Evolutionary conservation across 352 stramenopile genomes (phyloP), one percentile per base, ranked within the genome.

Genomic region (Phytopythium boreale): DNA sequence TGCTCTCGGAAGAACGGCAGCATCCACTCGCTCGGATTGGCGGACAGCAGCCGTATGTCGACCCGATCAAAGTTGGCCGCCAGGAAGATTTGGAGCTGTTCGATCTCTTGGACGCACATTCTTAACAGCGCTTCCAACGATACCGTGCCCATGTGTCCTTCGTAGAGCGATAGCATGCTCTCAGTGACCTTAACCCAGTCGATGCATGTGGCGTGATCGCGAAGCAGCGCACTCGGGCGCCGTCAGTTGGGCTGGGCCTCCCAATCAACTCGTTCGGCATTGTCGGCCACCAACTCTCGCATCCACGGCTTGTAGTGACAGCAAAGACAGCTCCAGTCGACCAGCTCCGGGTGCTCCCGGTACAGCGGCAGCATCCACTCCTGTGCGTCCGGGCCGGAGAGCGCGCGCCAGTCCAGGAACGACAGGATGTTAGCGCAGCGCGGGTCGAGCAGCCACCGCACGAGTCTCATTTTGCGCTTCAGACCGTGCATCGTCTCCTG

Each of bases 361-460:
- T 17, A 37, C 5, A 56, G 26, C 24, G 24, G 24, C 49, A 36
- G 26, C 24, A 56, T 34, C 26, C 49, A 56, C 24, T 29, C 14
- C 12, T 15, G 7, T 0, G 49, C 20, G 44, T 22, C 11, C 22
- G 4, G 1, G 2, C 26, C 12, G 11, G 26, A 56, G 22, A 56
- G 22, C 22, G 20, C 24, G 1, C 15, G 22, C 49, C 49, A 56
- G 24, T 56, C 49, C 15, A 56, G 24, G 26, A 56, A 56, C 22
- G 2, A 14, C 22, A 56, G 24, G 20, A 56, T 22, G 2, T 20
- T 2, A 20, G 7, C 22, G 15, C 8, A 29, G 2, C 49, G 49
- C 49, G n/a, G 22, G 49, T 56, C 49, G 20, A 56, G 49, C 49
- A 56, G 49, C 49, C n/a, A n/a, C 15, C 37, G 12, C 22, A 36